Percentiles rank a stretch among this genome's conserved stretches.
These are phyloP conservation scores for Suillus bovinus DNA, from an alignment of 768 basidiomycete genomes.

Conservation along the genomic window DNA sequence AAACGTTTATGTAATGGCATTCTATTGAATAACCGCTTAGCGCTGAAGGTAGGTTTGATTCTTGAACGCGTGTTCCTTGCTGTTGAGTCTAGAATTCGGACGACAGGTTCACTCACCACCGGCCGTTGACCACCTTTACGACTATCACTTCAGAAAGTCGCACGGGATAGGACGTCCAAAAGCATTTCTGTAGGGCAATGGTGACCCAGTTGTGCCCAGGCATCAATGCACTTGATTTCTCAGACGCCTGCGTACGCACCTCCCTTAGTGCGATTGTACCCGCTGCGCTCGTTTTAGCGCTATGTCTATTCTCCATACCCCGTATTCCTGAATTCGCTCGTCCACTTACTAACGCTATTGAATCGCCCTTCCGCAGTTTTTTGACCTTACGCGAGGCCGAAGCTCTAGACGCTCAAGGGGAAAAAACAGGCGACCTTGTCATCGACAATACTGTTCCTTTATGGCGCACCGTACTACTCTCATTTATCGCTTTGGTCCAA, in stretches of 20 bases:
- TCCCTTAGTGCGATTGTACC: constrained; percentile 53
- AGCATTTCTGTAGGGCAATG: neutral
- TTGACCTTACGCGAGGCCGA: constrained; percentile 59
- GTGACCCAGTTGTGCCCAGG: constrained; percentile 15
- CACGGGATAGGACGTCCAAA: neutral
- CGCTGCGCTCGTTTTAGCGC: constrained; percentile 43
- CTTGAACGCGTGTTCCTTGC: too few species aligned
- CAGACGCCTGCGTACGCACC: constrained; percentile 46
- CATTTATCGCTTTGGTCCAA: constrained; percentile 55
- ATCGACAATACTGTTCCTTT: constrained; percentile 37
- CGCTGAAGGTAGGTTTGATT: too few species aligned
- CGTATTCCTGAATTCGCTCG: constrained; percentile 24
- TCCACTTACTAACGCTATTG: constrained; percentile 22
- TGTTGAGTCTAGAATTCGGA: too few species aligned
- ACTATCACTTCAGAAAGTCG: neutral
- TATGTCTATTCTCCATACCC: constrained; percentile 41
- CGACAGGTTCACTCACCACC: too few species aligned
- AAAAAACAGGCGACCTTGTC: neutral
- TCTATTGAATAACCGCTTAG: too few species aligned
- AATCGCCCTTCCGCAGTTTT: constrained; percentile 37
- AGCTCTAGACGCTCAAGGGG: constrained; percentile 34
- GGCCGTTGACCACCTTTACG: too few species aligned
- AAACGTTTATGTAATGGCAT: too few species aligned
- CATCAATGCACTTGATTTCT: constrained; percentile 37
- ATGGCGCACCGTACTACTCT: constrained; percentile 63